Base-by-base conservation (phyloP, 2,329 filamentous ascomycete species). In the Aspergillus sp. region DNA sequence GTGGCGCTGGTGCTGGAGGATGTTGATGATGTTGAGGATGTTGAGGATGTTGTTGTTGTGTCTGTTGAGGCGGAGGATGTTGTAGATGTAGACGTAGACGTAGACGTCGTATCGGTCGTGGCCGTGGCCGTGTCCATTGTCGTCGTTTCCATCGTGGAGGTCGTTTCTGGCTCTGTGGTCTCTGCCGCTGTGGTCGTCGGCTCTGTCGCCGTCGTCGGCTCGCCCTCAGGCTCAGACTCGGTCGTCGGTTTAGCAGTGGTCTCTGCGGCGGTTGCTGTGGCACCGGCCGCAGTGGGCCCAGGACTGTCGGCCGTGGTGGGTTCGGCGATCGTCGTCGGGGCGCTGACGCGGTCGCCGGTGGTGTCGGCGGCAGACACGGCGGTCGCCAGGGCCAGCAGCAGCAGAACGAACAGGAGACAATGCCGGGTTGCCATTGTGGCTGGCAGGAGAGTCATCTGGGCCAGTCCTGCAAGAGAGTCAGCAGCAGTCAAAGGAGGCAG, bases 11-110 rank as follows among this genome's bases (percentile, higher is more conserved):
- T n/a, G n/a, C n/a, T n/a, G n/a, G n/a, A n/a, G 32, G 45, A 34
- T 35, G 45, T 34, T 11, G 55, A 51, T 14, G 44, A 46, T 5
- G 51, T 49, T 5, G 44, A 44, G 8, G 44, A 34, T 4, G 42
- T 34, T 14, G 51, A 44, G 10, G 45, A 37, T 17, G 53, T 40
- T 5, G 13, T 13, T 22, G 24, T 49, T 24, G 24, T 35, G 40
- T 37, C 35, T 13, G 43, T 36, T 8, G 33, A 35, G 5, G 40
- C 36, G 15, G 30, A 35, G 10, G 42, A 36, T 15, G 31, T 26
- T 8, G 34, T 29, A 5, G 44, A 40, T 8, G 44, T 42, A 12
- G 44, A 38, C n/a, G 35, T 37, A 15, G 34, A 30, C 24, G 42
- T 36, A 14, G 31, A 32, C 15, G 37, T 30, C 6, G 37, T 37